phyloP scores from a whole-genome alignment of 345 rosid genomes.

The Leavenworthia alabamica region DNA sequence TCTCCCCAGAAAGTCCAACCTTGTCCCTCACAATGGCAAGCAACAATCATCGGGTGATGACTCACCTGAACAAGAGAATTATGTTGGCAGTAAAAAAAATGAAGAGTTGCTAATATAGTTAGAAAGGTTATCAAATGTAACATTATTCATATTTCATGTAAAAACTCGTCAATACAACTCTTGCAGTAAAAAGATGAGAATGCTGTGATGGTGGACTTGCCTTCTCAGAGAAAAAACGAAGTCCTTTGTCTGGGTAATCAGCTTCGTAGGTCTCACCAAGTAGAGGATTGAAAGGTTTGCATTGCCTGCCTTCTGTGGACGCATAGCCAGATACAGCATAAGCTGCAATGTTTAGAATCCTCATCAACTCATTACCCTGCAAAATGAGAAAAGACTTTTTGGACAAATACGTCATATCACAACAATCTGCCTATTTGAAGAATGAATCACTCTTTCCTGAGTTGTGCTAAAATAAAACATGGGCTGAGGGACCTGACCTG shows the following conservation, averaged over 20 bases:
- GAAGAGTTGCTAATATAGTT: not conserved
- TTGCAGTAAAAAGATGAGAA: not conserved
- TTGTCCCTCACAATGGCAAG: constrained; percentile 98
- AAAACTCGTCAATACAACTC: not conserved
- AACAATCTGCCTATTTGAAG: not conserved
- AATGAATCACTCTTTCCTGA: constrained; percentile 30
- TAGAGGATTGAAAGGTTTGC: constrained; percentile 97
- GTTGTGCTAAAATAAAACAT: constrained; percentile 31
- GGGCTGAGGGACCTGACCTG: constrained; percentile 61
- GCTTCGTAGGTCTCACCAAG: constrained; percentile 99
- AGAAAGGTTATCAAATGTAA: not conserved
- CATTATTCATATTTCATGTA: not conserved
- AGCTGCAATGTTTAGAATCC: constrained; percentile 86
- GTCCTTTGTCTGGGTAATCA: constrained; percentile 98
- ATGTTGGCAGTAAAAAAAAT: constrained; percentile 14
- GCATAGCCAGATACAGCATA: constrained; percentile 99
- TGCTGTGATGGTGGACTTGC: constrained; percentile 32
- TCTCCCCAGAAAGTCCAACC: constrained; percentile 99
- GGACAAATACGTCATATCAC: not conserved
- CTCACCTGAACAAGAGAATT: constrained; percentile 62
- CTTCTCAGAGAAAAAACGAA: constrained; percentile 90
- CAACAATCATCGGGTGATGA: constrained; percentile 96
- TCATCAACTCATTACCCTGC: constrained; percentile 96
- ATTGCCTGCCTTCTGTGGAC: constrained; percentile 96
- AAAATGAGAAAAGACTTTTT: constrained; percentile 25